These are phyloP conservation scores for Cryphonectria japonica DNA, from an alignment of 2,329 filamentous ascomycete species.

Conservation along the genomic window DNA sequence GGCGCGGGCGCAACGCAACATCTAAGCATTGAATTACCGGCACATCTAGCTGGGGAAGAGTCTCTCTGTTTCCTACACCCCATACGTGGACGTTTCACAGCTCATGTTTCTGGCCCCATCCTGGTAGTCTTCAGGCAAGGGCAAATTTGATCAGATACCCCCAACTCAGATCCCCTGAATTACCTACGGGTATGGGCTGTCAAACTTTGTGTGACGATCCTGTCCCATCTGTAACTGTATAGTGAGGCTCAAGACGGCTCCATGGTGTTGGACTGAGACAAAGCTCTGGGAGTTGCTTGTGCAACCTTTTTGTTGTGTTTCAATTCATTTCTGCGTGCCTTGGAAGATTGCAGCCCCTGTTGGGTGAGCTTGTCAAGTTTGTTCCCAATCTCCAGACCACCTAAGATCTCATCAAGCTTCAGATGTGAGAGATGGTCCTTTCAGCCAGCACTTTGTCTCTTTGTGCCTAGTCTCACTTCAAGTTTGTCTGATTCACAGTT, in stretches of 20 bases:
- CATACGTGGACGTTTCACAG: not conserved
- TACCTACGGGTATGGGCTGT: not conserved
- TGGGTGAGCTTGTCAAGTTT: not conserved
- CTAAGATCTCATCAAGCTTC: not conserved
- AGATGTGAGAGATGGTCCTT: not conserved
- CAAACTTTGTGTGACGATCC: constrained; percentile 19
- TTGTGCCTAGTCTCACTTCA: not conserved
- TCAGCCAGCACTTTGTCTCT: constrained; percentile 5
- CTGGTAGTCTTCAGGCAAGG: not conserved
- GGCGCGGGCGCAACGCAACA: not conserved
- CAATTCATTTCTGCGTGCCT: not conserved
- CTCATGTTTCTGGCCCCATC: not conserved
- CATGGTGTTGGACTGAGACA: constrained; percentile 21
- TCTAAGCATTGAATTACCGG: not conserved
- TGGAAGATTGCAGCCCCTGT: not conserved
- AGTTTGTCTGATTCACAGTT: constrained; percentile 20
- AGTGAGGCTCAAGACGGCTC: constrained; percentile 24
- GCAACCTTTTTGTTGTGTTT: constrained; percentile 12
- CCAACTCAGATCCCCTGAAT: constrained; percentile 7
- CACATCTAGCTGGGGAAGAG: constrained; percentile 13
- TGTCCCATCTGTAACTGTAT: constrained; percentile 1
- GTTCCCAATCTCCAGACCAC: not conserved
- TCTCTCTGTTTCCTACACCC: not conserved
- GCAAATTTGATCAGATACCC: constrained; percentile 25
- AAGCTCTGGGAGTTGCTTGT: constrained; percentile 11